Evolutionary conservation across 163 green algal species (phyloP).

Genomic region (Prototheca cutis): DNA sequence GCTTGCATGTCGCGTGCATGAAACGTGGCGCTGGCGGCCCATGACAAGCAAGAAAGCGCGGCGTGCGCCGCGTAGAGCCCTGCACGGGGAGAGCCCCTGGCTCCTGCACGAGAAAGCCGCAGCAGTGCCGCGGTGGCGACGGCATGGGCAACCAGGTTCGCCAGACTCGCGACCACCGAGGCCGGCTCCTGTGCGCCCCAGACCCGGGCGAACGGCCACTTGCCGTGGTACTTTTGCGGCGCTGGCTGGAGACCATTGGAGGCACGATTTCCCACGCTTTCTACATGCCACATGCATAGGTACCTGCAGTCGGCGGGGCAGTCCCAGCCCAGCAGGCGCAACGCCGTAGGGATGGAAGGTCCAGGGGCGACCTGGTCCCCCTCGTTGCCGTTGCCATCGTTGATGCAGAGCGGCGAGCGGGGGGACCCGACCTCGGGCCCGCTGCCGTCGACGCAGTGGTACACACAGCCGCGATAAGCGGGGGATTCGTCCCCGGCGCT

Average conservation of each 20-base stretch:
- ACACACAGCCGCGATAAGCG: constrained; percentile 15
- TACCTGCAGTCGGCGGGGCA: constrained; percentile 55
- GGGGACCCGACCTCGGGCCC: not conserved
- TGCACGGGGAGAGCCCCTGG: not conserved
- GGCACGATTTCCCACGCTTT: too few species aligned
- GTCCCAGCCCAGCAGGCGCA: constrained; percentile 36
- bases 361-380: not conserved
- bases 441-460: constrained; percentile 8
- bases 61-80: constrained; percentile 23
- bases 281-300: constrained; percentile 56
- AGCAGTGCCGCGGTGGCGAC: not conserved
- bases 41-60: constrained; percentile 40
- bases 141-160: constrained; percentile 51
- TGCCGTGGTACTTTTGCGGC: constrained; percentile 69
- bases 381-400: not conserved
- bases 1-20: constrained; percentile 51
- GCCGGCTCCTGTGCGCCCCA: constrained; percentile 45
- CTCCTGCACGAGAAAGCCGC: too few species aligned
- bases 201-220: constrained; percentile 70
- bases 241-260: too few species aligned
- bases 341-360: not conserved
- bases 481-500: constrained; percentile 27
- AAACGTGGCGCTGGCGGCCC: constrained; percentile 65
- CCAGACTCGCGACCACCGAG: constrained; percentile 55
- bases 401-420: not conserved